Conservation (phyloP, 2,329 filamentous ascomycete species). For the Apiospora marii region DNA sequence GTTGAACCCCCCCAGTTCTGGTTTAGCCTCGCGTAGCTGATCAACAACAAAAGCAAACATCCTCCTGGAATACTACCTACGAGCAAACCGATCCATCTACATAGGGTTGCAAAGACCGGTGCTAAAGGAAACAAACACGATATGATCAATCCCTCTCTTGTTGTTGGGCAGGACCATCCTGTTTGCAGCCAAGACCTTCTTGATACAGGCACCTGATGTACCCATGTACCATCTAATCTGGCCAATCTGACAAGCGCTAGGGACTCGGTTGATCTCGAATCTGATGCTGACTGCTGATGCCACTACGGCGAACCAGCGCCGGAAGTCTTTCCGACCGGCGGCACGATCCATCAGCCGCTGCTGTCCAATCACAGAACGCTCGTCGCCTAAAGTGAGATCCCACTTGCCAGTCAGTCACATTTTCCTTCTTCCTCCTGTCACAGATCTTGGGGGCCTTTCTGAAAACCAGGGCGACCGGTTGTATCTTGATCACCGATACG, state of each 20-base stretch:
- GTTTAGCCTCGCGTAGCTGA: not conserved
- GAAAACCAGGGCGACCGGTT: conserved; percentile 1
- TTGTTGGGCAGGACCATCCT: not conserved
- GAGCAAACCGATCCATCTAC: conserved; percentile 9
- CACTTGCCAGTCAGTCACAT: conserved; percentile 5
- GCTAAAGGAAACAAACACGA: conserved; percentile 9
- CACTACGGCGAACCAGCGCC: conserved; percentile 13
- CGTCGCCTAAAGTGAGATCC: not conserved
- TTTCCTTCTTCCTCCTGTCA: not conserved
- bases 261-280: conserved; percentile 21
- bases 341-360: conserved; percentile 10
- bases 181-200: not conserved
- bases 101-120: not conserved
- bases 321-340: conserved; percentile 15
- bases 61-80: conserved; percentile 2
- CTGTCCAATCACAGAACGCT: conserved; percentile 1
- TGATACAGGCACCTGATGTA: conserved; percentile 4
- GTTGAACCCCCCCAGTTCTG: not conserved
- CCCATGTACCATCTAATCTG: conserved; percentile 13
- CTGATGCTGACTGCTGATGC: conserved; percentile 19
- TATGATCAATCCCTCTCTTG: conserved; percentile 14
- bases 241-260: conserved; percentile 17
- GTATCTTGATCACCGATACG: not conserved
- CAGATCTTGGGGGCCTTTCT: not conserved
- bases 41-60: conserved; percentile 13